These are phyloP conservation scores for Wallacemonas sp. DNA, from an alignment of 208 protist genomes.

Conservation along the genomic window DNA sequence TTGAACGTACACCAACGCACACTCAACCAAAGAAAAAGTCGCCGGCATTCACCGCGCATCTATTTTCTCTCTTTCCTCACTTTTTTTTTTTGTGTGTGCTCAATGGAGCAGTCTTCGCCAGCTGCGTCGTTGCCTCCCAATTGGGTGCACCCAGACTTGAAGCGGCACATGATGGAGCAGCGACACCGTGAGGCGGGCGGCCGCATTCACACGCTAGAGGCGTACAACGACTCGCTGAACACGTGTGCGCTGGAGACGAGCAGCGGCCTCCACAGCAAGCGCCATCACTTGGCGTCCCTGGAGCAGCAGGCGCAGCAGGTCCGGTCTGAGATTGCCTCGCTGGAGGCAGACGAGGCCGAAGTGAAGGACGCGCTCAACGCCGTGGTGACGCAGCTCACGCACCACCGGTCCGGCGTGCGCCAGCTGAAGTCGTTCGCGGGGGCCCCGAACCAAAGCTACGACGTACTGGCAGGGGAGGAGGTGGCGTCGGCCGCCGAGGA, in stretches of 20 bases:
- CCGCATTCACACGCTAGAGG: conserved; percentile 39
- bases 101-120: neutral
- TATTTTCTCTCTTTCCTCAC: neutral
- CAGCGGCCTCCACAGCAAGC: conserved; percentile 4
- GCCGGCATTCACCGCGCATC: too few species aligned
- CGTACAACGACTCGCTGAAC: conserved; percentile 13
- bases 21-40: too few species aligned
- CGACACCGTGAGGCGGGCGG: neutral
- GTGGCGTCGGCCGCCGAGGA: neutral
- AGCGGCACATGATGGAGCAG: conserved; percentile 33
- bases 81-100: neutral
- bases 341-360: conserved; percentile 11
- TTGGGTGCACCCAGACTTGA: conserved; percentile 78
- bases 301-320: conserved; percentile 24
- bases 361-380: conserved; percentile 14
- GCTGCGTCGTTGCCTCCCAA: conserved; percentile 29
- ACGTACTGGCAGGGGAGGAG: conserved; percentile 9
- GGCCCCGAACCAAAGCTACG: conserved; percentile 18
- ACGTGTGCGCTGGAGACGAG: conserved; percentile 17
- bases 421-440: neutral
- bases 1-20: too few species aligned
- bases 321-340: conserved; percentile 16
- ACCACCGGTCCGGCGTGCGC: neutral
- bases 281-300: conserved; percentile 6
- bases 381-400: neutral